Conservation (phyloP, 371 early-diverging fungal species). For the Astathelohania contejeani region DNA sequence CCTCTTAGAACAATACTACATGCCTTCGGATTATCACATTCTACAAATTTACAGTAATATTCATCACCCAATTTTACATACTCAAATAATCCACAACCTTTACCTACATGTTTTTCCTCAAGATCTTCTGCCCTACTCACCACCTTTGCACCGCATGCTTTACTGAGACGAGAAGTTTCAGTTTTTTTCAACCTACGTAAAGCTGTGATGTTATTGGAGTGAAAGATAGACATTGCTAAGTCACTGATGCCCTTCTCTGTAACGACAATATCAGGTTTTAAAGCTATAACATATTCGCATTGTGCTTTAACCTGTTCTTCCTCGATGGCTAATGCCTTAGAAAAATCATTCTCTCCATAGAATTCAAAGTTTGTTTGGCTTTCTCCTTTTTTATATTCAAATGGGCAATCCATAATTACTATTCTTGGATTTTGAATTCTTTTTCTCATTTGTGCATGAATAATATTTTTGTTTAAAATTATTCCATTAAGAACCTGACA, state of each 20-base stretch:
- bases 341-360: slow-evolving; percentile 82
- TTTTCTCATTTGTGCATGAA: slow-evolving; percentile 96
- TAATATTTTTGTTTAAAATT: slow-evolving; percentile 95
- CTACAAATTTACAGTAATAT: slow-evolving; percentile 57
- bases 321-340: slow-evolving; percentile 84
- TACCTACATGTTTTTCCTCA: slow-evolving; percentile 79
- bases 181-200: slow-evolving; percentile 93
- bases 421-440: slow-evolving; percentile 90
- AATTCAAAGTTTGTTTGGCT: slow-evolving; percentile 96
- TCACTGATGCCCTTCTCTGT: slow-evolving; percentile 91
- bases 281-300: slow-evolving; percentile 76
- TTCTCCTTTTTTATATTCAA: slow-evolving; percentile 99
- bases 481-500: slow-evolving; percentile 89
- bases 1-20: slow-evolving; percentile 93
- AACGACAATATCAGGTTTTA: slow-evolving; percentile 92
- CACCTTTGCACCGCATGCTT: slow-evolving; percentile 88
- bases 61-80: slow-evolving; percentile 95
- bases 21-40: slow-evolving; percentile 88
- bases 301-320: slow-evolving; percentile 91
- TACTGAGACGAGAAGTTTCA: slow-evolving; percentile 90
- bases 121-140: slow-evolving; percentile 89
- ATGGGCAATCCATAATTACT: slow-evolving; percentile 85
- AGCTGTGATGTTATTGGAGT: slow-evolving; percentile 89
- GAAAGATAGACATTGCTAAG: slow-evolving; percentile 83
- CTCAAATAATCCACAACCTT: slow-evolving; percentile 76